Evolutionary conservation across 1,284 basidiomycete species (phyloP), one percentile per base, ranked within the genome.

Genomic region (Ustilago tritici): DNA sequence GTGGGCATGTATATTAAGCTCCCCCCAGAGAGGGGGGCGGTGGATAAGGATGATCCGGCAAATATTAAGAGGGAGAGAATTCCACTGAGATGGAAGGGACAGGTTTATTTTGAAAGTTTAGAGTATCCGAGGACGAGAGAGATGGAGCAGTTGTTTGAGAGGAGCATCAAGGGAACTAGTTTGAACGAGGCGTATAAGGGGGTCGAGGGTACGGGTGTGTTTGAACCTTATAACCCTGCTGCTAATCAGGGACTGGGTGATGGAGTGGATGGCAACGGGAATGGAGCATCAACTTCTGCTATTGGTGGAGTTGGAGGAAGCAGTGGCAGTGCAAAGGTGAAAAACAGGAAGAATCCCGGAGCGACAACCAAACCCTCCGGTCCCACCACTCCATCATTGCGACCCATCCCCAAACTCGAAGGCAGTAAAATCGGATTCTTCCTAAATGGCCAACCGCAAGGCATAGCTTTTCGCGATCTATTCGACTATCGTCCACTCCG

Each of bases 31-130:
- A 54, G 61, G 8, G 47, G 53, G 34, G 65, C 76, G 19, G 10
- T 56, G 28, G 70, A 69, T 64, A 62, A 68, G 19, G 57, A 70
- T 15, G 79, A 81, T 41, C 73, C 79, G 11, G 58, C 65, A 12
- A 76, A 83, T 56, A 81, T 86, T 61, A 70, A 68, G n/a, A 62
- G 83, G 28, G 84, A 85, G 28, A 77, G 82, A 3, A 72, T 86
- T 62, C 91, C 95, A 2, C 96, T 99, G 84, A 92, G 94, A 65
- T 94, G 95, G 88, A 95, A 95, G 86, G 93, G 93, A n/a, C 94
- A 96, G 86, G 92, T 94, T 73, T 96, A 97, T 86, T 98, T 98
- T 86, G 97, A 99, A 87, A 92, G 92, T 74, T 89, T 95, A 77
- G 96, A 99, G 87, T 98, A 98, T 85, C 88, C 92, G 1, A 91